Evolutionary conservation across 331 rosid species (phyloP).

Genomic region (Ulmus americana): DNA sequence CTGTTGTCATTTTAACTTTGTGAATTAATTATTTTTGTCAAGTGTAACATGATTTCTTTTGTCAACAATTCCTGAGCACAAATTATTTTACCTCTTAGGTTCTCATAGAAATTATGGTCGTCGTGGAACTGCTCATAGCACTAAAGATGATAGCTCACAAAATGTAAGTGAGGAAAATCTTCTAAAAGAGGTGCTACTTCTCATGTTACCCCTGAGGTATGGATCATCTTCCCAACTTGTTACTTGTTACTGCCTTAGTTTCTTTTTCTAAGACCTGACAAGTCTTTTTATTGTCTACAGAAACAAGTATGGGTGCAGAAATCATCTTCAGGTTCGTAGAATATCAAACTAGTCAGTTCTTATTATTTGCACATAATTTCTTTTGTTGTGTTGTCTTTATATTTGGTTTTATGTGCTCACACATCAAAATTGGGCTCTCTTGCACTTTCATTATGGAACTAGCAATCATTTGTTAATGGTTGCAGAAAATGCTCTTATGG

Average conservation of each 20-base stretch:
- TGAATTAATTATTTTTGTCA: not conserved
- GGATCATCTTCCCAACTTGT: slow-evolving; percentile 10
- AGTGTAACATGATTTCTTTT: slow-evolving; percentile 3
- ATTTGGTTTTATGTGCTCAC: not conserved
- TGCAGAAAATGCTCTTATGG: slow-evolving; percentile 40
- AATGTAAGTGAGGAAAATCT: slow-evolving; percentile 55
- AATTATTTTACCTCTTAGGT: slow-evolving; percentile 38
- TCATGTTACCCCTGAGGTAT: slow-evolving; percentile 73
- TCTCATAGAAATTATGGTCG: slow-evolving; percentile 57
- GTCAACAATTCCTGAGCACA: slow-evolving; percentile 6
- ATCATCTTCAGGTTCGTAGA: slow-evolving; percentile 77
- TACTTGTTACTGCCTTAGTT: slow-evolving; percentile 9
- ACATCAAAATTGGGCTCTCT: not conserved
- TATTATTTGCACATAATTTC: slow-evolving; percentile 11
- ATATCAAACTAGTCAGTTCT: slow-evolving; percentile 40
- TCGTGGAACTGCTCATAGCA: slow-evolving; percentile 53
- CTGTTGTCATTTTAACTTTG: not conserved
- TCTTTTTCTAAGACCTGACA: slow-evolving; percentile 6
- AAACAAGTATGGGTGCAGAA: slow-evolving; percentile 98
- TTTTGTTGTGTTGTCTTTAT: slow-evolving; percentile 7
- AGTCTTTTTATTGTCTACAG: slow-evolving; percentile 38
- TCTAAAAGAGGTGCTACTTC: slow-evolving; percentile 60
- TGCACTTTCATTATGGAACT: not conserved
- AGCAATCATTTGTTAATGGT: not conserved
- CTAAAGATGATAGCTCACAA: slow-evolving; percentile 59